Conservation (phyloP, 2,329 filamentous ascomycete species). For the Aureobasidium sp. region DNA sequence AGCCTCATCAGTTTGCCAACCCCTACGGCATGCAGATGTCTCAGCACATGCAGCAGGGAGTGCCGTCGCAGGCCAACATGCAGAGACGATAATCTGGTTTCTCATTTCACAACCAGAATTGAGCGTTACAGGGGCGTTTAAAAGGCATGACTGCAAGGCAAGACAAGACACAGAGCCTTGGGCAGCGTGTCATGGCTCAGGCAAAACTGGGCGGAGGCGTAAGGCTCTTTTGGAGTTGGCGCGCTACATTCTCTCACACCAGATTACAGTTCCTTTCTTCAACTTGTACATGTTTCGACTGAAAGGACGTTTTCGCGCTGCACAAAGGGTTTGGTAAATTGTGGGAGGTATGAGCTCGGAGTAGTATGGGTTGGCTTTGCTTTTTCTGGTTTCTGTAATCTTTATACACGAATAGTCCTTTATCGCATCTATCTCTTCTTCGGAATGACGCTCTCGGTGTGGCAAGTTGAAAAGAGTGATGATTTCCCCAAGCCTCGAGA, state of each 20-base stretch:
- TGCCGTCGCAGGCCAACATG: slow-evolving; percentile 27
- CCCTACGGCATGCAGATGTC: slow-evolving; percentile 43
- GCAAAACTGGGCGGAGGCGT: not conserved
- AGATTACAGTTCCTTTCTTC: not conserved
- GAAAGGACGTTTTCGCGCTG: not conserved
- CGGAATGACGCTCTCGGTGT: not conserved
- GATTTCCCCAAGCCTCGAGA: not conserved
- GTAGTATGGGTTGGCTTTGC: not conserved
- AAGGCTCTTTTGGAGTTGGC: not conserved
- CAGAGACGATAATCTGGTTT: slow-evolving; percentile 26
- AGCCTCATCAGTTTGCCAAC: slow-evolving; percentile 37
- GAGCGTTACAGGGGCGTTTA: slow-evolving; percentile 9
- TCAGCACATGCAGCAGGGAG: slow-evolving; percentile 26
- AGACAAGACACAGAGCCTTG: not conserved
- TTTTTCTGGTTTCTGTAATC: slow-evolving; percentile 6
- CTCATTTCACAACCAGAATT: not conserved
- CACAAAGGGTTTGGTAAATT: slow-evolving; percentile 13
- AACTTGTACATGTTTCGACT: slow-evolving; percentile 9
- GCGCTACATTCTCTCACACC: not conserved
- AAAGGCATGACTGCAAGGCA: slow-evolving; percentile 10
- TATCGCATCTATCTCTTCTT: not conserved
- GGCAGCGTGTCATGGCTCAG: not conserved
- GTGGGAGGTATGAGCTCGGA: not conserved
- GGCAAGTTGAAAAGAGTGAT: not conserved
- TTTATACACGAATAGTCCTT: slow-evolving; percentile 6